Percentiles rank a stretch among this genome's conserved stretches.
phyloP scores from a whole-genome alignment of 2,329 filamentous ascomycete species.

The Didymosphaeria variabile region DNA sequence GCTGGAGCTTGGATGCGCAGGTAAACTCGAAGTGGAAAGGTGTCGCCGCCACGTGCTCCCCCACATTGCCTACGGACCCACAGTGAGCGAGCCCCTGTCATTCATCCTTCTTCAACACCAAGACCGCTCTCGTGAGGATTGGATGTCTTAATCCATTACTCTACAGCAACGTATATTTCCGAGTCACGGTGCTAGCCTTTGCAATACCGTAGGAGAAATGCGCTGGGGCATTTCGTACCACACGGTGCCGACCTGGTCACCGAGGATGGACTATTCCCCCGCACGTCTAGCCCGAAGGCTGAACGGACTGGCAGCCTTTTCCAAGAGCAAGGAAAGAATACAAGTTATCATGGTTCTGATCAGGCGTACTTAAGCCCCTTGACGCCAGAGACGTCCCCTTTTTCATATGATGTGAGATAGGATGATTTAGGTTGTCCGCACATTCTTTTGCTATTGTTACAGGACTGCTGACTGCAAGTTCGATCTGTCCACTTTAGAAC shows the following conservation, averaged over 20 bases:
- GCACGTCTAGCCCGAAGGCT: not conserved
- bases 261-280: not conserved
- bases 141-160: not conserved
- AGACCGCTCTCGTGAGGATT: not conserved
- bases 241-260: not conserved
- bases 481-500: no score
- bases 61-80: not conserved
- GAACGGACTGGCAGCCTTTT: not conserved
- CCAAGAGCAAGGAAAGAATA: no score
- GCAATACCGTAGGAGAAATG: not conserved
- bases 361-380: no score
- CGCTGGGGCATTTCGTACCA: not conserved
- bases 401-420: no score
- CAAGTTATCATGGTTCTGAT: no score
- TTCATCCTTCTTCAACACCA: slow-evolving; percentile 7
- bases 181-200: not conserved
- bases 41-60: slow-evolving; percentile 30
- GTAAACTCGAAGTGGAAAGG: slow-evolving; percentile 25
- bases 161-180: not conserved
- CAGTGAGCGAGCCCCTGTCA: not conserved
- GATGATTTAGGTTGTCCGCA: no score
- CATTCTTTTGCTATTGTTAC: no score
- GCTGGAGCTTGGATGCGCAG: slow-evolving; percentile 28
- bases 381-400: no score
- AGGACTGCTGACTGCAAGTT: no score